Evolutionary conservation across 768 basidiomycete species (phyloP).

Genomic region (Lactifluus echinatus): DNA sequence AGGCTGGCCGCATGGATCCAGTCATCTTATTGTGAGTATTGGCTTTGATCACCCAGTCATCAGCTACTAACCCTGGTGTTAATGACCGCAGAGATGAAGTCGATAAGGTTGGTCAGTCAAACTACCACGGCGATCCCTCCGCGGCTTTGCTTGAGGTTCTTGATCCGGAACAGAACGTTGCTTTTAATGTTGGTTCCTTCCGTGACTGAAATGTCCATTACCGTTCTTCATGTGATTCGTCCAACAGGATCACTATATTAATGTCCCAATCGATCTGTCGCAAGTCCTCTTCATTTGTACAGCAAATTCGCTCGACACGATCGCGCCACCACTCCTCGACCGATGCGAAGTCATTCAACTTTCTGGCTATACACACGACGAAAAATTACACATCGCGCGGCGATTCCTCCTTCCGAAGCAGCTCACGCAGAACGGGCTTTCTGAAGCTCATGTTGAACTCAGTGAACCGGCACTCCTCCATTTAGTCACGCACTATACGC

Average conservation of each 20-base stretch:
- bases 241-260: slow-evolving; percentile 80
- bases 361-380: slow-evolving; percentile 79
- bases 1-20: slow-evolving; percentile 71
- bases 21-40: slow-evolving; percentile 57
- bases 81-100: slow-evolving; percentile 61
- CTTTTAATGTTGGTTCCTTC: slow-evolving; percentile 51
- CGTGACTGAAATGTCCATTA: neutral
- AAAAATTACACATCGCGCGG: slow-evolving; percentile 85
- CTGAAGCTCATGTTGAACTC: slow-evolving; percentile 49
- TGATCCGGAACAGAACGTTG: slow-evolving; percentile 88
- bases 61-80: neutral
- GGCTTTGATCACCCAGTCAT: neutral
- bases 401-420: slow-evolving; percentile 89
- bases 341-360: slow-evolving; percentile 84
- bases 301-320: slow-evolving; percentile 83
- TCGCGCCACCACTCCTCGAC: slow-evolving; percentile 79
- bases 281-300: slow-evolving; percentile 91
- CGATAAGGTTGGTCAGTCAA: slow-evolving; percentile 82
- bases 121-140: slow-evolving; percentile 86
- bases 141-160: slow-evolving; percentile 88
- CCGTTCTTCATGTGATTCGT: neutral
- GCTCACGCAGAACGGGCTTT: slow-evolving; percentile 66
- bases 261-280: slow-evolving; percentile 79
- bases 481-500: slow-evolving; percentile 73
- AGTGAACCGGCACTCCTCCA: slow-evolving; percentile 62